A percentile compares a stretch with the other conserved stretches of the same genome.
phyloP scores from a whole-genome alignment of 164 flowering plant genomes.

The Kingdonia uniflora region DNA sequence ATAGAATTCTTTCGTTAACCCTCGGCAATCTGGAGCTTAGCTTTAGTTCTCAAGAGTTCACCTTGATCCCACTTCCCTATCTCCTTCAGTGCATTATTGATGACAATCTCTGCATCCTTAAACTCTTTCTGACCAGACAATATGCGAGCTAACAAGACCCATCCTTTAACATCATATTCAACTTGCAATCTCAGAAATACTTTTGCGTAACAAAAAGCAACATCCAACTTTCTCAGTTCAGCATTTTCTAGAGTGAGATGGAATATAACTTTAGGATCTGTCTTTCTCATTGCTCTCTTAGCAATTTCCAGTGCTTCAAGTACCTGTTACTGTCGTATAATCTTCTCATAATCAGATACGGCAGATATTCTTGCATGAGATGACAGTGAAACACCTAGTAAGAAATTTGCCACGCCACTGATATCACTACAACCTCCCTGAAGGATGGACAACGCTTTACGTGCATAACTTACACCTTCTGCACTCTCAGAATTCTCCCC shows the following conservation, averaged over 20 bases:
- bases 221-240: conserved; percentile 77
- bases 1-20: conserved; percentile 45
- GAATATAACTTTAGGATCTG: conserved; percentile 40
- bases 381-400: conserved; percentile 52
- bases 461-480: conserved; percentile 48
- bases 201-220: conserved; percentile 65
- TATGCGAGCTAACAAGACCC: conserved; percentile 65
- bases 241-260: conserved; percentile 72
- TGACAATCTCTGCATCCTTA: conserved; percentile 59
- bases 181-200: conserved; percentile 51
- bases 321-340: conserved; percentile 41
- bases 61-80: conserved; percentile 86
- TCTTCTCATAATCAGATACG: conserved; percentile 46
- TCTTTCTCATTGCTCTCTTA: conserved; percentile 24
- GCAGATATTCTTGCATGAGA: conserved; percentile 37
- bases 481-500: conserved; percentile 24
- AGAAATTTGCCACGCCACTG: conserved; percentile 38
- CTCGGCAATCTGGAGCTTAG: conserved; percentile 75
- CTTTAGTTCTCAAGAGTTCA: conserved; percentile 58
- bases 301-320: conserved; percentile 58
- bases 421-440: conserved; percentile 35
- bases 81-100: conserved; percentile 76
- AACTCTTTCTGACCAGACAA: conserved; percentile 74
- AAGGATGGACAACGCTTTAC: conserved; percentile 22
- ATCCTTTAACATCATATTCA: conserved; percentile 51